Percentiles rank a stretch among this genome's conserved stretches.
Evolutionary conservation across 2,329 filamentous ascomycete genomes (phyloP).

Genomic region (Salinomyces thailandicus): DNA sequence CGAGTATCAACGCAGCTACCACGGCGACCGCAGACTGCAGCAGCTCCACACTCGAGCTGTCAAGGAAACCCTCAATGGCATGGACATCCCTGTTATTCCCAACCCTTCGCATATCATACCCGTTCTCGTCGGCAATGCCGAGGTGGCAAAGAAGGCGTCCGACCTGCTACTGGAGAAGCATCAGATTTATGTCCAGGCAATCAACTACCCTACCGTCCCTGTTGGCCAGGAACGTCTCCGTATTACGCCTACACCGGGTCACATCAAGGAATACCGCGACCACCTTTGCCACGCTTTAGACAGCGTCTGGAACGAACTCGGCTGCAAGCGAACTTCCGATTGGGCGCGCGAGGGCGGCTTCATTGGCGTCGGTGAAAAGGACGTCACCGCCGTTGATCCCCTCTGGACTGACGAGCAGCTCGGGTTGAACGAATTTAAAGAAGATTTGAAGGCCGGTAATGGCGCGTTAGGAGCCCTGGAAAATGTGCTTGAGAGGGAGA

Average conservation of each 20-base stretch:
- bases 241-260: constrained; percentile 91
- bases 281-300: constrained; percentile 77
- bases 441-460: constrained; percentile 46
- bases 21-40: constrained; percentile 80
- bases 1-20: constrained; percentile 79
- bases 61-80: constrained; percentile 67
- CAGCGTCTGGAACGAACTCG: constrained; percentile 76
- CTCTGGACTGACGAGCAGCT: constrained; percentile 91
- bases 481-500: constrained; percentile 38
- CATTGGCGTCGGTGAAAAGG: constrained; percentile 76
- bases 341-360: constrained; percentile 90
- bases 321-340: constrained; percentile 83
- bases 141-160: constrained; percentile 81
- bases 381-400: constrained; percentile 50
- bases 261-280: constrained; percentile 73
- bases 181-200: constrained; percentile 93
- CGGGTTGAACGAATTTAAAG: constrained; percentile 56
- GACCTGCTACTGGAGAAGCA: constrained; percentile 85
- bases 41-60: constrained; percentile 93
- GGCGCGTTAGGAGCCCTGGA: constrained; percentile 38
- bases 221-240: constrained; percentile 95
- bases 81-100: constrained; percentile 90
- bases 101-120: constrained; percentile 97
- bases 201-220: constrained; percentile 97
- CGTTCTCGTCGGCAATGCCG: constrained; percentile 85